These are phyloP conservation scores for Ceratonia siliqua DNA, from an alignment of 306 rosid species.

Conservation along the genomic window DNA sequence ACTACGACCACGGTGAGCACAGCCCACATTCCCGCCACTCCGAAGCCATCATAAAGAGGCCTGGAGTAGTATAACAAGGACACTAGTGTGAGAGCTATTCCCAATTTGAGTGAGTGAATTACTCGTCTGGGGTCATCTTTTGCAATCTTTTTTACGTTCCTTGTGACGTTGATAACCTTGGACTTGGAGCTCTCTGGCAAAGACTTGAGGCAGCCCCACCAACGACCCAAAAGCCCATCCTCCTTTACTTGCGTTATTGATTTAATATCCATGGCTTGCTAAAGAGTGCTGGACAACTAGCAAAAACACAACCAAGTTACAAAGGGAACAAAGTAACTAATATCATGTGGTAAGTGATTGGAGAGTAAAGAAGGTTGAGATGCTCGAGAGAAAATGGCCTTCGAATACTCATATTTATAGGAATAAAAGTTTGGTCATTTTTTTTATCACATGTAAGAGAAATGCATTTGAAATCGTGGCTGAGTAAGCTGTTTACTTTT, in stretches of 20 bases:
- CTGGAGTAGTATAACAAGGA: conserved; percentile 57
- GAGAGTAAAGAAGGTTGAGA: background rate
- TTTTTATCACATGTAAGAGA: conserved; percentile 20
- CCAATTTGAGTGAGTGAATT: conserved; percentile 68
- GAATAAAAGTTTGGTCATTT: background rate
- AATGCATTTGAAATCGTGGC: conserved; percentile 31
- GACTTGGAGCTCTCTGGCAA: conserved; percentile 37
- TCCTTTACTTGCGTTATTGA: conserved; percentile 25
- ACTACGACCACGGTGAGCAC: conserved; percentile 61
- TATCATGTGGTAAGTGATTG: background rate
- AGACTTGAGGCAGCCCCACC: conserved; percentile 26
- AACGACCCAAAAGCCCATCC: background rate
- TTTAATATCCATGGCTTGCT: conserved; percentile 42
- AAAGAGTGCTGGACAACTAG: background rate
- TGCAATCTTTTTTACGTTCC: conserved; percentile 49
- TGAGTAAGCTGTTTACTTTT: conserved; percentile 41
- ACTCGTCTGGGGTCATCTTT: conserved; percentile 69
- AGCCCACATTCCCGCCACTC: conserved; percentile 67
- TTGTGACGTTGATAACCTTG: conserved; percentile 33
- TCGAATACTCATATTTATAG: conserved; percentile 33
- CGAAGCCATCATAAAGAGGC: conserved; percentile 59
- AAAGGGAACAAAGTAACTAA: background rate
- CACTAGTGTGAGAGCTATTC: conserved; percentile 67
- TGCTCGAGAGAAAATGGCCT: conserved; percentile 16
- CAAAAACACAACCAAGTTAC: background rate